phyloP scores from a whole-genome alignment of 257 asterid genomes.

The Eucommia ulmoides region DNA sequence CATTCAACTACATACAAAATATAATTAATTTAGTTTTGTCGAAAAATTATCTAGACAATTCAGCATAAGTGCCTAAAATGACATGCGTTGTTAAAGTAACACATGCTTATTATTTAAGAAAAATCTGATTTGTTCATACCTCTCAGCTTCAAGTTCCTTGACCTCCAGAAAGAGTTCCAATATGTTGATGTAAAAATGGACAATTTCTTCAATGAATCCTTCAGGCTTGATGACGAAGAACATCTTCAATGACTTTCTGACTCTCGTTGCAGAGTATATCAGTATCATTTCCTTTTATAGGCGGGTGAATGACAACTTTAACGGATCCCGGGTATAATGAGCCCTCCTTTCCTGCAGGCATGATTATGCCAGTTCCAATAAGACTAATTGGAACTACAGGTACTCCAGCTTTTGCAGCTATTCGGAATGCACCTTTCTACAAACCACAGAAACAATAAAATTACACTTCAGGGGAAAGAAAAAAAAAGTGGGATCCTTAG shows the following conservation, averaged over 20 bases:
- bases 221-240: constrained; percentile 37
- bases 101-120: too few species aligned
- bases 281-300: constrained; percentile 47
- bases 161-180: background rate
- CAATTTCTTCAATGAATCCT: background rate
- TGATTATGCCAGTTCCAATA: constrained; percentile 72
- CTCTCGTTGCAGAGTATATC: constrained; percentile 56
- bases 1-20: too few species aligned
- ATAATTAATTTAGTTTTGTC: too few species aligned
- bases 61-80: too few species aligned
- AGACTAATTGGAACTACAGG: constrained; percentile 84
- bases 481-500: background rate
- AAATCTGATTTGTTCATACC: too few species aligned
- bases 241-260: constrained; percentile 49
- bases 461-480: background rate
- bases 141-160: background rate
- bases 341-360: constrained; percentile 88
- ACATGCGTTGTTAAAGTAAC: too few species aligned
- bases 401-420: constrained; percentile 79
- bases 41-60: too few species aligned
- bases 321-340: constrained; percentile 53
- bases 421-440: constrained; percentile 93
- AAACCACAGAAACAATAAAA: constrained; percentile 4
- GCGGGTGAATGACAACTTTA: constrained; percentile 63
- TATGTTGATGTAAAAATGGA: background rate